Evolutionary conservation across 306 rosid genomes (phyloP).

Genomic region (Lathyrus sativus): DNA sequence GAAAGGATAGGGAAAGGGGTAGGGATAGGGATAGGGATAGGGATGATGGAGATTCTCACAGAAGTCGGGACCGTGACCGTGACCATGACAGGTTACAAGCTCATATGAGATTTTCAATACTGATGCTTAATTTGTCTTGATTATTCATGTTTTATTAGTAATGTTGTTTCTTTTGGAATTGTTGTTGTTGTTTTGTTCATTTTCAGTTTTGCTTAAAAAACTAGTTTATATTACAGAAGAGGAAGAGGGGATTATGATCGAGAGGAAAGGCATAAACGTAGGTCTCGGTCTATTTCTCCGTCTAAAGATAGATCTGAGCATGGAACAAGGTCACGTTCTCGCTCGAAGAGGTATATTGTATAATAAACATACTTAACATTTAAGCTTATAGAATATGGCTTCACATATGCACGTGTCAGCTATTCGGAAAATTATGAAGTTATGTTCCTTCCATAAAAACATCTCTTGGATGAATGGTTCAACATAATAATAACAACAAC

Average conservation of each 20-base stretch:
- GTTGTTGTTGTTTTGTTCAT: conserved; percentile 4
- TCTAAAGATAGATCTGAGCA: conserved; percentile 72
- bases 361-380: background rate
- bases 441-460: conserved; percentile 3
- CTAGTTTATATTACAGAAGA: conserved; percentile 54
- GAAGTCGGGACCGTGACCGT: conserved; percentile 70
- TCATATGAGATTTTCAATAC: conserved; percentile 21
- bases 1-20: conserved; percentile 73
- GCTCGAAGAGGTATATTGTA: conserved; percentile 77
- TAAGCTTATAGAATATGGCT: background rate
- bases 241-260: conserved; percentile 82
- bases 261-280: conserved; percentile 71
- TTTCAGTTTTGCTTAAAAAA: conserved; percentile 16
- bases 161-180: conserved; percentile 20
- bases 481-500: background rate
- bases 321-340: conserved; percentile 78
- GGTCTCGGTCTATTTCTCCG: conserved; percentile 58
- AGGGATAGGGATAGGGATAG: conserved; percentile 53
- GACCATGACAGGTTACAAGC: conserved; percentile 71
- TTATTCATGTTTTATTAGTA: background rate
- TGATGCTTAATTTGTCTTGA: conserved; percentile 11
- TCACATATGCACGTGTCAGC: background rate
- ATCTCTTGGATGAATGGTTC: conserved; percentile 1
- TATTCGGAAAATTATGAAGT: background rate
- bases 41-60: conserved; percentile 63